Evolutionary conservation across 2,329 filamentous ascomycete genomes (phyloP).

Genomic region (Trichoderma endophyticum): DNA sequence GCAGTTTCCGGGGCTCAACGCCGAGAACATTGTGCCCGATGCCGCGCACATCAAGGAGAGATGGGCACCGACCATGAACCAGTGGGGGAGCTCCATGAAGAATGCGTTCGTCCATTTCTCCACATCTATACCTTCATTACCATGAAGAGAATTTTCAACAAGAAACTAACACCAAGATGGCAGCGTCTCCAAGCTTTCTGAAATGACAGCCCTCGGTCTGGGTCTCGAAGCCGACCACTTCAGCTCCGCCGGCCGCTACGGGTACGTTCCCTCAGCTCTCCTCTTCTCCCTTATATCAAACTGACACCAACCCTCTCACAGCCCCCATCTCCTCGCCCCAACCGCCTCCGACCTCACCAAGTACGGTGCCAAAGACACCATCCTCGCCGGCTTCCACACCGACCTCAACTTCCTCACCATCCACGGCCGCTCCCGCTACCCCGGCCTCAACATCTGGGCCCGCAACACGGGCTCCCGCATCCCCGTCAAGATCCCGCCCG

Average conservation of each 20-base stretch:
- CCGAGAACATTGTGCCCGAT: constrained; percentile 53
- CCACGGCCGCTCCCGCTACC: constrained; percentile 60
- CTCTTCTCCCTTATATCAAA: neutral
- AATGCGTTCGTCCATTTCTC: constrained; percentile 41
- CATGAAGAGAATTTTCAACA: neutral
- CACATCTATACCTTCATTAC: neutral
- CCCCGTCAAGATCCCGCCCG: constrained; percentile 55
- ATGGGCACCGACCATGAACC: constrained; percentile 54
- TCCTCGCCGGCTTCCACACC: constrained; percentile 62
- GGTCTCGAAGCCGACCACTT: constrained; percentile 53
- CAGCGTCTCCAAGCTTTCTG: constrained; percentile 54
- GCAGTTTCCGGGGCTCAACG: constrained; percentile 53
- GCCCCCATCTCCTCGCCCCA: constrained; percentile 59
- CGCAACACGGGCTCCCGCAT: constrained; percentile 60
- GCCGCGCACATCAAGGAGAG: constrained; percentile 46
- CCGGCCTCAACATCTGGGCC: constrained; percentile 61
- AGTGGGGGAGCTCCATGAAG: constrained; percentile 60
- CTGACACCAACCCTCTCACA: constrained; percentile 24
- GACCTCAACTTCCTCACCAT: constrained; percentile 65
- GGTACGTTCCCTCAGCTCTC: constrained; percentile 34
- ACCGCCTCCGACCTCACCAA: constrained; percentile 56
- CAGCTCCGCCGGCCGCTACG: constrained; percentile 53
- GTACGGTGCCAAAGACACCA: constrained; percentile 53
- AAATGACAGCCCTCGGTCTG: constrained; percentile 57
- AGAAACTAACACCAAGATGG: neutral